Percentiles rank a stretch among this genome's conserved stretches.
Conservation (phyloP, 495 filamentous ascomycete genomes). For the Neurospora sp. region DNA sequence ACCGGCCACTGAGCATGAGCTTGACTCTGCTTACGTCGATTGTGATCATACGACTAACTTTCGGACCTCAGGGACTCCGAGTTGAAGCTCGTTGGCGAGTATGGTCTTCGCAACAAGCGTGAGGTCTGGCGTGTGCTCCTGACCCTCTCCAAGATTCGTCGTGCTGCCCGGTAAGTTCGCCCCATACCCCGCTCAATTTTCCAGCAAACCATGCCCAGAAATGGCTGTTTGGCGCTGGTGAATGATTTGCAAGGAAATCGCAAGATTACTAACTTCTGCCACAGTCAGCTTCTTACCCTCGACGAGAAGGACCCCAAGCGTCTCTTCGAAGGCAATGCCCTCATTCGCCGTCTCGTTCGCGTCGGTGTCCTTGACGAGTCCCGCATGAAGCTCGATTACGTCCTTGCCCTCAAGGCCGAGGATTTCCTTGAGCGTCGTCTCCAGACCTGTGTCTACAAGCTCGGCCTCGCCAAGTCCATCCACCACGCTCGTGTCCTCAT, state of each 20-base stretch:
- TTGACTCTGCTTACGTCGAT: conserved; percentile 95
- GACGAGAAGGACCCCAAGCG: conserved; percentile 99
- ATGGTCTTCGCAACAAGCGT: conserved; percentile 98
- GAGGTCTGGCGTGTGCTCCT: conserved; percentile 99
- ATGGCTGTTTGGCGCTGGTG: neutral
- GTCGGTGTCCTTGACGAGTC: conserved; percentile 99
- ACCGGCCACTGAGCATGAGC: conserved; percentile 96
- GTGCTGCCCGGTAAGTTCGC: conserved; percentile 87
- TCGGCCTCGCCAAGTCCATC: conserved; percentile 98
- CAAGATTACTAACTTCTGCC: conserved; percentile 3
- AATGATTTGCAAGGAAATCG: neutral
- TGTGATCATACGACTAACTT: conserved; percentile 43
- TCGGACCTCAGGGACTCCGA: conserved; percentile 78
- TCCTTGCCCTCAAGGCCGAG: conserved; percentile 92
- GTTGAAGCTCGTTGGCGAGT: conserved; percentile 98
- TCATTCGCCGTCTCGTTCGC: conserved; percentile 99
- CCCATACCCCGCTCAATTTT: neutral
- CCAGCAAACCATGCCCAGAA: neutral
- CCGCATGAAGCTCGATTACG: conserved; percentile 99
- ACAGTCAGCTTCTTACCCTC: conserved; percentile 96
- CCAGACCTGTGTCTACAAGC: conserved; percentile 99
- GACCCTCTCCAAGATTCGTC: conserved; percentile 99
- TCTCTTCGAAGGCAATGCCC: conserved; percentile 99
- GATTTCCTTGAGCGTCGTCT: conserved; percentile 99
- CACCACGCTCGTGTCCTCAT: conserved; percentile 99